Evolutionary conservation across 1,139 yeast species (phyloP).

Genomic region (Ogataea hybrid): DNA sequence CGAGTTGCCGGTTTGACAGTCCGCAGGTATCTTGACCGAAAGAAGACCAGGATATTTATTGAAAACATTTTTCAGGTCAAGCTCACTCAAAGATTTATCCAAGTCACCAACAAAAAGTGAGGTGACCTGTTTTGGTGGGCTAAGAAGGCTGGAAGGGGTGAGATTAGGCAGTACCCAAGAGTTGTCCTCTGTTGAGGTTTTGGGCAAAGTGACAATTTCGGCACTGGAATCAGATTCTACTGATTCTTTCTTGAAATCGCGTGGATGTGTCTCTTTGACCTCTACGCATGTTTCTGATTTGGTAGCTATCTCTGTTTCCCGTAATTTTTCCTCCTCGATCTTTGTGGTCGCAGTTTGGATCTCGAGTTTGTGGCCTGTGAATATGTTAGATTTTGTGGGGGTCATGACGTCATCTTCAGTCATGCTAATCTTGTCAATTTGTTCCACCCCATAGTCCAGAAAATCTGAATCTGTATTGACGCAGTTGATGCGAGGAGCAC

Average conservation of each 20-base stretch:
- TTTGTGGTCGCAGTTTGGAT: neutral
- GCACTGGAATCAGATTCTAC: conserved; percentile 21
- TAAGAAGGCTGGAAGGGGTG: conserved; percentile 1
- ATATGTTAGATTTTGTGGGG: neutral
- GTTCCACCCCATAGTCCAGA: conserved; percentile 9
- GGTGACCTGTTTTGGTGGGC: conserved; percentile 8
- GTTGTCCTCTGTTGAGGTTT: neutral
- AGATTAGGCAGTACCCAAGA: neutral
- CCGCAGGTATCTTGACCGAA: conserved; percentile 47
- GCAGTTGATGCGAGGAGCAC: conserved; percentile 15
- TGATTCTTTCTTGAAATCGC: conserved; percentile 1
- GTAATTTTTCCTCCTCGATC: too few relatives aligned
- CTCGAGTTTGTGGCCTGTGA: neutral
- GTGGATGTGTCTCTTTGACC: neutral
- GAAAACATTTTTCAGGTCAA: conserved; percentile 36
- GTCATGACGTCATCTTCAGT: conserved; percentile 3
- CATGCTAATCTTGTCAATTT: conserved; percentile 6
- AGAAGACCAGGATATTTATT: conserved; percentile 37
- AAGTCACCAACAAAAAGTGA: conserved; percentile 53
- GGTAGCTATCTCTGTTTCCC: too few relatives aligned
- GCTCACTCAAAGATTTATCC: conserved; percentile 38
- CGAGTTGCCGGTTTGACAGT: conserved; percentile 38
- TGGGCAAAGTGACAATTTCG: conserved; percentile 19
- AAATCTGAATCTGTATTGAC: conserved; percentile 6
- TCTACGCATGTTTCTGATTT: neutral